phyloP scores from a whole-genome alignment of 768 basidiomycete species.

The Chalciporus piperatus region DNA sequence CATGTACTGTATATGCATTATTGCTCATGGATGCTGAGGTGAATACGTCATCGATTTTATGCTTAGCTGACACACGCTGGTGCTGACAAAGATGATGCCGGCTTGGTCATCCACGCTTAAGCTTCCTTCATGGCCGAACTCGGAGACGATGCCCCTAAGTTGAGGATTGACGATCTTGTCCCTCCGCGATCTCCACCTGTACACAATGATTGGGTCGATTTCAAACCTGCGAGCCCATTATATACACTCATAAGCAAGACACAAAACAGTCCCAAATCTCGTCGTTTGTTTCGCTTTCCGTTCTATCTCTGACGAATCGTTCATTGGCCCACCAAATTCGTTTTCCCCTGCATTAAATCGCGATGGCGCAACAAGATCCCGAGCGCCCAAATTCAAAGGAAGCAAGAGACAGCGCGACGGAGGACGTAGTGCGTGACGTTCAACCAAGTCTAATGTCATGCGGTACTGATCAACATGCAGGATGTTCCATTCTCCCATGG shows the following conservation, averaged over 20 bases:
- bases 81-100: too few relatives aligned
- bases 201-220: too few relatives aligned
- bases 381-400: neutral
- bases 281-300: neutral
- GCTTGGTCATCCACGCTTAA: too few relatives aligned
- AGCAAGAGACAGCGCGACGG: neutral
- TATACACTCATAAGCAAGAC: too few relatives aligned
- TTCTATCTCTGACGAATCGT: neutral
- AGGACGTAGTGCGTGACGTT: constrained; percentile 10
- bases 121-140: too few relatives aligned
- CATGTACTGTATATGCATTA: constrained; percentile 16
- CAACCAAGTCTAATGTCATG: neutral
- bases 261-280: neutral
- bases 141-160: too few relatives aligned
- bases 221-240: neutral
- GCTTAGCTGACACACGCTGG: too few relatives aligned
- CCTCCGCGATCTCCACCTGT: too few relatives aligned
- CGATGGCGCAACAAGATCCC: neutral
- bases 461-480: constrained; percentile 10
- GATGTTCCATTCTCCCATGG: constrained; percentile 30
- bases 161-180: too few relatives aligned
- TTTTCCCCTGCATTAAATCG: too few relatives aligned
- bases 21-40: too few relatives aligned
- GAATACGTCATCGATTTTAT: too few relatives aligned
- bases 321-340: neutral